phyloP scores from a whole-genome alignment of 805 yeast species.

The Saturnispora silvae region DNA sequence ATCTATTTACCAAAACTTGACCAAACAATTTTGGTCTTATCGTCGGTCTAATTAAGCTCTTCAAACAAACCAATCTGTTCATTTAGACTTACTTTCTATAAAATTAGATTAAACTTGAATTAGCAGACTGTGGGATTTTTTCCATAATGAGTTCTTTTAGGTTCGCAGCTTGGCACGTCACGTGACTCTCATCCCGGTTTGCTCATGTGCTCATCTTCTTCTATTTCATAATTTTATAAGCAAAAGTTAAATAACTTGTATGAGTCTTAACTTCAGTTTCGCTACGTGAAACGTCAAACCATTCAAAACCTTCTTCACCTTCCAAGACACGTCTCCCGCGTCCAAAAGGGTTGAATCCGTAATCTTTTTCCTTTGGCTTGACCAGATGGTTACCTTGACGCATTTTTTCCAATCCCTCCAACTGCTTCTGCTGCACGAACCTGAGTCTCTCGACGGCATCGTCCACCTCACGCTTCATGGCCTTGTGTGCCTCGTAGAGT shows the following conservation, averaged over 20 bases:
- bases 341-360: constrained; percentile 86
- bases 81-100: too few species aligned
- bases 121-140: too few species aligned
- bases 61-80: too few species aligned
- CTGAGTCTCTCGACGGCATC: constrained; percentile 73
- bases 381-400: constrained; percentile 11
- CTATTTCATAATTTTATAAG: constrained; percentile 35
- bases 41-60: too few species aligned
- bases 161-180: too few species aligned
- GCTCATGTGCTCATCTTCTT: constrained; percentile 2
- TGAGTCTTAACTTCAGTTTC: constrained; percentile 87
- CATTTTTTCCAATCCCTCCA: constrained; percentile 48
- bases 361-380: constrained; percentile 22
- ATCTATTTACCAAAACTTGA: background rate
- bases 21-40: background rate
- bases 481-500: constrained; percentile 79
- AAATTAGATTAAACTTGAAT: too few species aligned
- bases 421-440: constrained; percentile 67
- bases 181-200: too few species aligned
- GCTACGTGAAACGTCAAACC: constrained; percentile 77
- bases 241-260: constrained; percentile 90
- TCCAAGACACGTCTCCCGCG: constrained; percentile 75
- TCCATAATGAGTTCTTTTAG: too few species aligned
- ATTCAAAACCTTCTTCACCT: constrained; percentile 70
- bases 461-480: constrained; percentile 69